Evolutionary conservation across 306 rosid genomes (phyloP), one percentile per base, ranked within the genome.

Genomic region (Trifolium repens): DNA sequence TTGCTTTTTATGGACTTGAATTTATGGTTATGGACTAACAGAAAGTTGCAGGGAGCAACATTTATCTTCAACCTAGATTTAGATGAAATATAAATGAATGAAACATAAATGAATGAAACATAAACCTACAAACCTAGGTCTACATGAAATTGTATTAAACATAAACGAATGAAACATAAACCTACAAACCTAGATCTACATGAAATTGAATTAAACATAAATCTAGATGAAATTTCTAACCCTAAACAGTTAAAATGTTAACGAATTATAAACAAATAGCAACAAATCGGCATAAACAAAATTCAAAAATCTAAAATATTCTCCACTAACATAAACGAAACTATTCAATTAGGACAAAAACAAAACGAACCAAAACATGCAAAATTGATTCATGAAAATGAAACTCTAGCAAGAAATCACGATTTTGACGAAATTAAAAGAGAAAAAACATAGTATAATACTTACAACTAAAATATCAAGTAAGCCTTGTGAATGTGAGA

Each of bases 391-490:
- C 54, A 49, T 30, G 49, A 69, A 53, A 35, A 46, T 3, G 50
- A 71, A 63, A 71, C 17, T 46, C 55, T 62, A 13, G 11, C 53
- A 53, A 47, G 0, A 32, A 59, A 26, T 44, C 24, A 60, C 1
- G 0, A 0, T 40, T 35, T 10, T 2, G 5, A 61, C 14, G 1
- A 15, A 0, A 39, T 35, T 10, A 15, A 9, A 62, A 5, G 4
- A 1, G 10, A 52, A 3, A 15, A 44, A 14, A 1, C 16, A 52
- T 27, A 37, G 57, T 12, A 59, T 17, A 17, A 17, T 10, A 74
- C 88, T 88, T 89, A 93, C 98, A 78, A 88, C 85, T 22, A 93
- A 92, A 87, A 93, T 82, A 67, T 69, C 75, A 8, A 93, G 88
- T 10, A 93, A 89, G 8, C 91, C 88, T 0, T 87, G 19, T 17